Conservation (phyloP, 176 grass and related monocot genomes). For the Musa troglodytarum region DNA sequence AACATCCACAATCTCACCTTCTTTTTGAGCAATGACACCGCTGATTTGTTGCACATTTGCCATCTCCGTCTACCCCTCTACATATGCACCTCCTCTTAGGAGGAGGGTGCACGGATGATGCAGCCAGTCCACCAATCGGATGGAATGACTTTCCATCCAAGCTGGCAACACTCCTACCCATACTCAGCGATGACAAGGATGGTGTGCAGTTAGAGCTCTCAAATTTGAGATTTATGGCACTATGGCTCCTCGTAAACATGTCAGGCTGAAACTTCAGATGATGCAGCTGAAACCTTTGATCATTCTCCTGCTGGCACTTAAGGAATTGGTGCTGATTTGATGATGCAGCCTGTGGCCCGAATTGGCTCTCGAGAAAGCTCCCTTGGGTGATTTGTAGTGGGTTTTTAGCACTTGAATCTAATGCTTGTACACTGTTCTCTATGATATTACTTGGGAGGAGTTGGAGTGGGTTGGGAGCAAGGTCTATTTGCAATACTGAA, state of each 20-base stretch:
- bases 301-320: slow-evolving; percentile 32
- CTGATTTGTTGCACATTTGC: slow-evolving; percentile 56
- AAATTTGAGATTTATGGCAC: slow-evolving; percentile 64
- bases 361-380: slow-evolving; percentile 30
- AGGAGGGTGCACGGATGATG: slow-evolving; percentile 25
- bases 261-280: slow-evolving; percentile 67
- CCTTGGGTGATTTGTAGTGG: slow-evolving; percentile 27
- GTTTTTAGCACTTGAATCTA: slow-evolving; percentile 30
- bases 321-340: slow-evolving; percentile 38
- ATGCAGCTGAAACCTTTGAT: slow-evolving; percentile 34
- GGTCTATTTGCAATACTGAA: slow-evolving; percentile 10
- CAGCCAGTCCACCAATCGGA: slow-evolving; percentile 31
- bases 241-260: slow-evolving; percentile 58
- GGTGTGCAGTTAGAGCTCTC: slow-evolving; percentile 34
- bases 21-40: slow-evolving; percentile 96
- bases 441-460: slow-evolving; percentile 18
- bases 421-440: slow-evolving; percentile 9
- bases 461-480: slow-evolving; percentile 23
- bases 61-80: slow-evolving; percentile 54
- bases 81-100: slow-evolving; percentile 52
- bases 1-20: slow-evolving; percentile 26
- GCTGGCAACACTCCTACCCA: slow-evolving; percentile 61
- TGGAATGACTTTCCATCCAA: slow-evolving; percentile 64
- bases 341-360: slow-evolving; percentile 7
- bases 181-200: slow-evolving; percentile 60